Evolutionary conservation across 2,329 filamentous ascomycete genomes (phyloP), one percentile per base, ranked within the genome.

Genomic region (Calonectria pseudoturangicola): DNA sequence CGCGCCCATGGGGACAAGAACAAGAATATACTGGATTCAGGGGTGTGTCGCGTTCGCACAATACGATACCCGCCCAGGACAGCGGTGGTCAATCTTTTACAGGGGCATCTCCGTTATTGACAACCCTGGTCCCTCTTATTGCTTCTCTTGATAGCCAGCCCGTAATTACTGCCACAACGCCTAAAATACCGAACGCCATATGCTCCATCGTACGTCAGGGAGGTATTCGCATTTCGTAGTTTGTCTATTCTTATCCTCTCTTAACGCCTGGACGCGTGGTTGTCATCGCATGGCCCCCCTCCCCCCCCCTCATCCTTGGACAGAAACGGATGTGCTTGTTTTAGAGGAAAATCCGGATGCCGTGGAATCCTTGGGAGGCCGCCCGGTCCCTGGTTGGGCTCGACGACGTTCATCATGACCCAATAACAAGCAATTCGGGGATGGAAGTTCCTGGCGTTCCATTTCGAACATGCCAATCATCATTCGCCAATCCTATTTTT

Each of bases 31-130:
- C 54, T 51, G 60, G 54, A 33, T 50, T 50, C 69, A 67, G 69
- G 64, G 56, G 69, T 43, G 69, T 43, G 43, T 27, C 54, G 41
- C 28, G 60, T 63, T 71, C 65, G 25, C 39, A 56, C 56, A 71
- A 67, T 71, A 71, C 69, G 62, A 71, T 64, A 54, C 33, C 39
- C 27, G 62, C 62, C 36, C 33, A 45, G 67, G 67, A 27, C 36
- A 47, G 39, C 51, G 54, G 30, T 43, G 64, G 64, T 51, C 41
- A 71, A 63, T 56, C 27, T 63, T 48, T 54, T 56, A 56, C 69
- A 63, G 64, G 63, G 54, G 69, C 60, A 16, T 30, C 36, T 56
- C 47, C 64, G 33, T 18, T 50, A 41, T 16, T 60, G 36, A 6
- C 18, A 27, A 12, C 21, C 64, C 64, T 45, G 47, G 56, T 13